Conservation (phyloP, 441 rosid genomes). For the California macrophylla region DNA sequence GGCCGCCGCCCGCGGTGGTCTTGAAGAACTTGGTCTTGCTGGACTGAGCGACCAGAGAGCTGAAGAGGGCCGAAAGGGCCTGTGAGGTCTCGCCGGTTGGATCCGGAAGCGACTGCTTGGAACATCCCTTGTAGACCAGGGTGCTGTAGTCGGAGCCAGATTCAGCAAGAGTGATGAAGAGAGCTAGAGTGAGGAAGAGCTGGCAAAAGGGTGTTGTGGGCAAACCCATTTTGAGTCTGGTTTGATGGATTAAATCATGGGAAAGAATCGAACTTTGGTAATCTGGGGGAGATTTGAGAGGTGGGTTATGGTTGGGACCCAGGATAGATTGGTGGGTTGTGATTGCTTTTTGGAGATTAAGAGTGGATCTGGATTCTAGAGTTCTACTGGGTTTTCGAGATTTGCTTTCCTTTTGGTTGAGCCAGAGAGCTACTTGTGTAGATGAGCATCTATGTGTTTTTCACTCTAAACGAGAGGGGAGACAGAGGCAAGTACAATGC, state of each 20-base stretch:
- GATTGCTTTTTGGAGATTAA: too few species aligned
- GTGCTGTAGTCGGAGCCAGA: slow-evolving; percentile 56
- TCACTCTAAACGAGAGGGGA: not conserved
- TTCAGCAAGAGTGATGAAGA: slow-evolving; percentile 27
- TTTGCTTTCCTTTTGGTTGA: not conserved
- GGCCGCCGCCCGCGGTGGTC: slow-evolving; percentile 65
- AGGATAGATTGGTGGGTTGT: slow-evolving; percentile 8
- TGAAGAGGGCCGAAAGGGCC: slow-evolving; percentile 72
- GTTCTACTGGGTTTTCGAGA: not conserved
- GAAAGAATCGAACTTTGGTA: slow-evolving; percentile 13
- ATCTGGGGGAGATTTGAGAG: slow-evolving; percentile 19
- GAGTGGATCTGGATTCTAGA: not conserved
- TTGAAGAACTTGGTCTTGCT: slow-evolving; percentile 73
- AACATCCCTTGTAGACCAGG: slow-evolving; percentile 84
- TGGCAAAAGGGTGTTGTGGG: slow-evolving; percentile 13
- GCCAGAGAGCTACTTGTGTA: not conserved
- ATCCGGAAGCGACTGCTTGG: slow-evolving; percentile 66
- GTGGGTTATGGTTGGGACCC: slow-evolving; percentile 25
- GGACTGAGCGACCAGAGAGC: slow-evolving; percentile 70
- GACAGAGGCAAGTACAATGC: not conserved
- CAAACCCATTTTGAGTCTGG: slow-evolving; percentile 40
- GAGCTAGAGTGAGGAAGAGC: slow-evolving; percentile 23
- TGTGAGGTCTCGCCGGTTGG: slow-evolving; percentile 71
- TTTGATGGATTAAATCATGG: slow-evolving; percentile 47
- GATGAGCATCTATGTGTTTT: not conserved